A percentile compares a stretch with the other conserved stretches of the same genome.
These are phyloP conservation scores for Ajuga chamaepitys DNA, from an alignment of 257 asterid species.

Conservation along the genomic window DNA sequence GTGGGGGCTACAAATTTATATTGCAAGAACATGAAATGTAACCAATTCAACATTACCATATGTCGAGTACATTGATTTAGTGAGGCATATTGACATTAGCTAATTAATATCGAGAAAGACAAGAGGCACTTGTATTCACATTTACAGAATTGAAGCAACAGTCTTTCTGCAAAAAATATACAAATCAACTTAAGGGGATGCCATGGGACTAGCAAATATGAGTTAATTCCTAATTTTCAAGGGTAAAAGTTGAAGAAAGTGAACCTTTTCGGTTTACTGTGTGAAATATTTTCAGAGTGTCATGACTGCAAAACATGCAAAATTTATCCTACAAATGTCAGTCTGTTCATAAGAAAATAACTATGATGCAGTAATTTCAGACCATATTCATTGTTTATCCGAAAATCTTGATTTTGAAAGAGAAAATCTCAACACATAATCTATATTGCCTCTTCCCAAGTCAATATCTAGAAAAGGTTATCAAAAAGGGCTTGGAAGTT, in stretches of 20 bases:
- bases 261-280: no score
- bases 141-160: not conserved
- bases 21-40: not conserved
- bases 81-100: not conserved
- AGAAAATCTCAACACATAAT: not conserved
- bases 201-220: not conserved
- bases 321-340: not conserved
- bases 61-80: not conserved
- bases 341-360: not conserved
- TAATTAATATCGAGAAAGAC: not conserved
- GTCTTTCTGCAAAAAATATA: not conserved
- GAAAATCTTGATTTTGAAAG: not conserved
- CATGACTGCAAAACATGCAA: not conserved
- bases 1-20: not conserved
- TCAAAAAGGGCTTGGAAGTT: not conserved
- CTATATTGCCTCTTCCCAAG: not conserved
- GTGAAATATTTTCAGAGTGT: not conserved
- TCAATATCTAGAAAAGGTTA: not conserved
- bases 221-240: not conserved
- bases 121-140: not conserved
- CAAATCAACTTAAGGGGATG: not conserved
- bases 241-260: not conserved
- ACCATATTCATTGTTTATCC: not conserved
- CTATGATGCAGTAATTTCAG: not conserved
- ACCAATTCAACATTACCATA: not conserved